Evolutionary conservation across 2,329 filamentous ascomycete genomes (phyloP).

Genomic region (Sarocladiaceae sp.): DNA sequence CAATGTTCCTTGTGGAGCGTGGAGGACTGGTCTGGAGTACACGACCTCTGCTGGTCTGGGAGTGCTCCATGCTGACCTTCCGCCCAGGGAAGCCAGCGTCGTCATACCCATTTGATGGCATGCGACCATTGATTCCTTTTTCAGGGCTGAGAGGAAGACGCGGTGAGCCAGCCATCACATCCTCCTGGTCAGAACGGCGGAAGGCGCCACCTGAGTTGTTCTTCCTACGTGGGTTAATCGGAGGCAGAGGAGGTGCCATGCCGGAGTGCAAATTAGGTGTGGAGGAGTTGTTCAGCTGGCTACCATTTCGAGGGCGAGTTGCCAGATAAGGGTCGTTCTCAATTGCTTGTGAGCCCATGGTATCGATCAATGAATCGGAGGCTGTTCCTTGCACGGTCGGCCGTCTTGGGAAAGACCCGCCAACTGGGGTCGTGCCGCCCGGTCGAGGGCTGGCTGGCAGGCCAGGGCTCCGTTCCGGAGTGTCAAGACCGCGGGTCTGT

Average conservation of each 20-base stretch:
- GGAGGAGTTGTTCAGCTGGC: constrained; percentile 26
- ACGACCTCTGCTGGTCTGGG: not conserved
- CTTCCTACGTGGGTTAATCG: constrained; percentile 52
- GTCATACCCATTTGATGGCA: not conserved
- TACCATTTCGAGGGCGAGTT: constrained; percentile 29
- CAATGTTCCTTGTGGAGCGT: constrained; percentile 3
- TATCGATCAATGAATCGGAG: constrained; percentile 15
- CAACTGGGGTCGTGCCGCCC: constrained; percentile 10
- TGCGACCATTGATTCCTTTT: not conserved
- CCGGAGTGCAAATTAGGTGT: constrained; percentile 30
- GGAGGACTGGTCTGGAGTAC: constrained; percentile 1
- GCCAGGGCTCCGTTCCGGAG: constrained; percentile 18
- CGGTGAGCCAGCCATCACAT: not conserved
- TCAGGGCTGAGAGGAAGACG: not conserved
- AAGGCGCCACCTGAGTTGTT: constrained; percentile 31
- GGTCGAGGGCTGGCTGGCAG: not conserved
- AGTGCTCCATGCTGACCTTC: not conserved
- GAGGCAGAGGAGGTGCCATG: constrained; percentile 45
- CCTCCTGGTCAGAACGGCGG: constrained; percentile 10
- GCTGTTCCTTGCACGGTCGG: not conserved
- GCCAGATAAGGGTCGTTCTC: constrained; percentile 3
- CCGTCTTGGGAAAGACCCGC: constrained; percentile 26
- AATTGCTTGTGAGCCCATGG: not conserved
- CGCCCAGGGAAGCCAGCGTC: constrained; percentile 1
- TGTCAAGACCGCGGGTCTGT: not conserved